Percentiles rank a stretch among this genome's conserved stretches.
phyloP scores from a whole-genome alignment of 1,139 yeast genomes.

The Taphrina confusa region DNA sequence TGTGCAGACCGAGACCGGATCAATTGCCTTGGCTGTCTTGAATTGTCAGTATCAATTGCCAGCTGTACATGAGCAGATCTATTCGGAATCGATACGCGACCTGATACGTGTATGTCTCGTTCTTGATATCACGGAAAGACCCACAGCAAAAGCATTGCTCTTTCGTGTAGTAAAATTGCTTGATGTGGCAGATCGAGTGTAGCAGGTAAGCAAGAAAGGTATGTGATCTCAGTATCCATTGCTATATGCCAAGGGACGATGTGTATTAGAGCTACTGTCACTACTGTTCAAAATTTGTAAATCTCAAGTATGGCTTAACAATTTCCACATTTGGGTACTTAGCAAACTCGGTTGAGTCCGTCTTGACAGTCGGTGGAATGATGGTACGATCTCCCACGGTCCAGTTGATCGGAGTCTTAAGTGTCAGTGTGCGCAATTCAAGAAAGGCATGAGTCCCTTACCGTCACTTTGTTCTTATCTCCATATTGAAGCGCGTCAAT shows the following conservation, averaged over 20 bases:
- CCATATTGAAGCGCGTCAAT: slow-evolving; percentile 80
- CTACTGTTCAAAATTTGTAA: slow-evolving; percentile 15
- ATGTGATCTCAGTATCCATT: background rate
- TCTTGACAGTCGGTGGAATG: slow-evolving; percentile 78
- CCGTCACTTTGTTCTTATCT: slow-evolving; percentile 68
- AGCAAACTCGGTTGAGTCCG: slow-evolving; percentile 58
- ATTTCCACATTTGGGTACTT: slow-evolving; percentile 76
- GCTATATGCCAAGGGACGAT: background rate
- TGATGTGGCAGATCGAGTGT: background rate
- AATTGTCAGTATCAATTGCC: slow-evolving; percentile 74
- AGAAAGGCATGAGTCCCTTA: slow-evolving; percentile 42
- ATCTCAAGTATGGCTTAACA: slow-evolving; percentile 65
- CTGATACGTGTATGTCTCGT: slow-evolving; percentile 63
- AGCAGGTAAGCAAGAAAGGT: background rate
- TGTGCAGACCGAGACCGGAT: slow-evolving; percentile 75
- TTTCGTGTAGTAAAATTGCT: background rate
- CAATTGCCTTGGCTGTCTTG: slow-evolving; percentile 70
- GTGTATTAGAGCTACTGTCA: background rate
- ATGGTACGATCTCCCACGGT: slow-evolving; percentile 78
- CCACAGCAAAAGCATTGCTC: slow-evolving; percentile 61
- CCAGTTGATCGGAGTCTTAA: slow-evolving; percentile 29
- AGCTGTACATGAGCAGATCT: slow-evolving; percentile 51
- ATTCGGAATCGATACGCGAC: slow-evolving; percentile 55
- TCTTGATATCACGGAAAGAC: slow-evolving; percentile 62
- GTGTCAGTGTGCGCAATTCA: background rate